phyloP scores from a whole-genome alignment of 352 stramenopile genomes.

The Globisporangium okanoganense region DNA sequence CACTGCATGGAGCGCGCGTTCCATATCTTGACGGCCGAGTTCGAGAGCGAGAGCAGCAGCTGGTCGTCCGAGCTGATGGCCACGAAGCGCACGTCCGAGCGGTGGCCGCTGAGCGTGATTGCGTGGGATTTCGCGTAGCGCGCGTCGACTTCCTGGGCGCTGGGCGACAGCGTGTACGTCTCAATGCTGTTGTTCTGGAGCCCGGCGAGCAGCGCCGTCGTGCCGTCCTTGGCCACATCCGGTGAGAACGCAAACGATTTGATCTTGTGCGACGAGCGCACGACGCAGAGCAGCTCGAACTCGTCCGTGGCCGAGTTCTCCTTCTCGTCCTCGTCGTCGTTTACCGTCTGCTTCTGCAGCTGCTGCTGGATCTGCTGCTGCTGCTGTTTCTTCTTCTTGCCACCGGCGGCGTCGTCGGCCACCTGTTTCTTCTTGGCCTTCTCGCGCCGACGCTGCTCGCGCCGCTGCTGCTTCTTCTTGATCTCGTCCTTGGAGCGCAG shows the following conservation, averaged over 20 bases:
- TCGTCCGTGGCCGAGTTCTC: slow-evolving; percentile 80
- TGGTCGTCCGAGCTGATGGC: slow-evolving; percentile 87
- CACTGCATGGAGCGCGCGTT: slow-evolving; percentile 89
- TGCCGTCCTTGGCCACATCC: slow-evolving; percentile 77
- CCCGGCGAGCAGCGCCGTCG: slow-evolving; percentile 78
- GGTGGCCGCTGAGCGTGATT: slow-evolving; percentile 83
- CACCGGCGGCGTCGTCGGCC: slow-evolving; percentile 16
- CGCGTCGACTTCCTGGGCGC: slow-evolving; percentile 53
- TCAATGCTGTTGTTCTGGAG: slow-evolving; percentile 92
- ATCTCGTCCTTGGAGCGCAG: slow-evolving; percentile 81
- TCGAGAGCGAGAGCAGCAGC: slow-evolving; percentile 87
- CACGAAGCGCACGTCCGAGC: slow-evolving; percentile 90
- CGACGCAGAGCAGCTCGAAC: slow-evolving; percentile 79
- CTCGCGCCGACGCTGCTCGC: slow-evolving; percentile 84
- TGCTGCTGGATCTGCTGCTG: slow-evolving; percentile 29
- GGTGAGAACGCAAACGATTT: slow-evolving; percentile 87
- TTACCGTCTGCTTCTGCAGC: slow-evolving; percentile 18
- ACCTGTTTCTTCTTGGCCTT: slow-evolving; percentile 82
- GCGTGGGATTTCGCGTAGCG: slow-evolving; percentile 63
- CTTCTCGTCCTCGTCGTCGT: slow-evolving; percentile 43
- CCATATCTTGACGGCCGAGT: slow-evolving; percentile 90
- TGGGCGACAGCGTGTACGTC: slow-evolving; percentile 73
- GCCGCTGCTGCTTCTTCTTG: slow-evolving; percentile 91
- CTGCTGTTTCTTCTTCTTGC: slow-evolving; percentile 23
- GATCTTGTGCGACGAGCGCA: slow-evolving; percentile 83